Evolutionary conservation across 371 early-diverging fungal species (phyloP).

Genomic region (Syncephalastrum sp.): DNA sequence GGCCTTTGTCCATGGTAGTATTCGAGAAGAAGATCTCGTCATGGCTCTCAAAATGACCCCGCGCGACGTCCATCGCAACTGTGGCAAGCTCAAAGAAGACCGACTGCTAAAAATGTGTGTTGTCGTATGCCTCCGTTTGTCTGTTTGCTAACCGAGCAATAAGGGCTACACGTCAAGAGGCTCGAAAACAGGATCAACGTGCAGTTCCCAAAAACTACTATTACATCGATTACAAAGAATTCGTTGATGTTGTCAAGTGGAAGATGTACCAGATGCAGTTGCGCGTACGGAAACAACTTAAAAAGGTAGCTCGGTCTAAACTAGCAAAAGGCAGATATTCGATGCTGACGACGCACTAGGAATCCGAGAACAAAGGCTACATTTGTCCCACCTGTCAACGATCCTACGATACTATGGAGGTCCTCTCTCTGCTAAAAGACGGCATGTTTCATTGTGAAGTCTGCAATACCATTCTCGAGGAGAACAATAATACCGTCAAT

Average conservation of each 20-base stretch:
- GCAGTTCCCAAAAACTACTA: constrained; percentile 75
- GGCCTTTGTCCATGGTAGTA: constrained; percentile 14
- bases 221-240: constrained; percentile 89
- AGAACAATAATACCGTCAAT: constrained; percentile 67
- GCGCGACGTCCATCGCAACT: constrained; percentile 77
- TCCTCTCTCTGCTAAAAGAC: constrained; percentile 45
- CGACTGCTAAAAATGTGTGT: constrained; percentile 73
- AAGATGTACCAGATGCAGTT: constrained; percentile 84
- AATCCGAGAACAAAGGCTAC: constrained; percentile 74
- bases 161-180: constrained; percentile 62
- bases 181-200: constrained; percentile 64
- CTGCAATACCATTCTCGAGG: constrained; percentile 59
- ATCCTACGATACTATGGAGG: constrained; percentile 59
- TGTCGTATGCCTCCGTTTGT: not conserved
- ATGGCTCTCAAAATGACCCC: constrained; percentile 63
- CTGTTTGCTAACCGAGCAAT: constrained; percentile 6
- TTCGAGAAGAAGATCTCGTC: constrained; percentile 79
- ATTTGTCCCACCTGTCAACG: constrained; percentile 63
- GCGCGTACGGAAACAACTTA: constrained; percentile 3
- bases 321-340: not conserved
- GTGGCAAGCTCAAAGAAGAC: constrained; percentile 75
- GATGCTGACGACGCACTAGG: constrained; percentile 25
- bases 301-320: not conserved
- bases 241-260: constrained; percentile 92
- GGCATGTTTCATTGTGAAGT: constrained; percentile 61